Evolutionary conservation across 345 rosid species (phyloP).

Genomic region (Alliaria petiolata): DNA sequence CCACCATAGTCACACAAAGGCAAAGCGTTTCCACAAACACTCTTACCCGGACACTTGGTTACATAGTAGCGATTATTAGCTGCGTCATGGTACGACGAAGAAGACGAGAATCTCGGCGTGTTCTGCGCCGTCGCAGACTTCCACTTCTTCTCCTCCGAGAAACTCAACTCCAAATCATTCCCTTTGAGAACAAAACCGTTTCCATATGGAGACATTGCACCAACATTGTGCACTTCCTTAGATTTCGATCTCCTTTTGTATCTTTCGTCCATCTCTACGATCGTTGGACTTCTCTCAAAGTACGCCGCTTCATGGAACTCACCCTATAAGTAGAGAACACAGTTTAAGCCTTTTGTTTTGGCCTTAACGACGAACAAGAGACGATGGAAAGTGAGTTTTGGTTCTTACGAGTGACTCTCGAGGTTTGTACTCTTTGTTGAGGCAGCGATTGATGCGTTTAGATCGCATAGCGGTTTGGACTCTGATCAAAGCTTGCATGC

Average conservation of each 20-base stretch:
- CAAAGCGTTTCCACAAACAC: no score
- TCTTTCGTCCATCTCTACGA: conserved; percentile 50
- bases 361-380: conserved; percentile 9
- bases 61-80: conserved; percentile 15
- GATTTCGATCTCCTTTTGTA: conserved; percentile 39
- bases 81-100: background rate
- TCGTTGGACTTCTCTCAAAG: conserved; percentile 35
- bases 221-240: conserved; percentile 26
- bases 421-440: conserved; percentile 44
- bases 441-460: conserved; percentile 40
- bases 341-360: conserved; percentile 39
- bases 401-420: conserved; percentile 44
- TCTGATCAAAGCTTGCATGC: conserved; percentile 70
- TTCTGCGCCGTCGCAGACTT: conserved; percentile 49
- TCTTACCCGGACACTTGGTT: conserved; percentile 40
- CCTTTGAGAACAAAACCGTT: conserved; percentile 36
- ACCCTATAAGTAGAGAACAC: conserved; percentile 10
- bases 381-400: background rate
- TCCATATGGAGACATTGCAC: conserved; percentile 35
- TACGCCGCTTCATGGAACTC: conserved; percentile 26
- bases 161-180: conserved; percentile 46
- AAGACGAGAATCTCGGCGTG: conserved; percentile 56
- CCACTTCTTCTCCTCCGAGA: conserved; percentile 42
- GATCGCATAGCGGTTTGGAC: conserved; percentile 52
- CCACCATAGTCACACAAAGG: no score